phyloP scores from a whole-genome alignment of 192 early-diverging fungal genomes.

The Cladochytrium replicatum region DNA sequence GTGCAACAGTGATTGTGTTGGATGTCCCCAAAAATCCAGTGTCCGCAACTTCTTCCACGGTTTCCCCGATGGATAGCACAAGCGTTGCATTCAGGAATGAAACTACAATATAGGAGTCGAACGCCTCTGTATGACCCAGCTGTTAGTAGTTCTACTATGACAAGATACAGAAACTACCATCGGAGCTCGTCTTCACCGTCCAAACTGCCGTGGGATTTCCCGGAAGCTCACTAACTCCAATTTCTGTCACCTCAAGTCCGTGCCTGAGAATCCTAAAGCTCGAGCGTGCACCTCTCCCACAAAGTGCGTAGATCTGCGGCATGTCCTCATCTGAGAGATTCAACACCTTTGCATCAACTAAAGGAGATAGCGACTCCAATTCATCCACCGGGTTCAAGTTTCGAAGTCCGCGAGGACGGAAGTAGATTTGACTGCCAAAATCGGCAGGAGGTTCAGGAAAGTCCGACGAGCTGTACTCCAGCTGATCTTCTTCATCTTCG shows the following conservation, averaged over 20 bases:
- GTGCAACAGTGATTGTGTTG: conserved; percentile 75
- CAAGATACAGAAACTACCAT: conserved; percentile 8
- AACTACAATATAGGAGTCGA: conserved; percentile 82
- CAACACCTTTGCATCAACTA: conserved; percentile 75
- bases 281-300: conserved; percentile 70
- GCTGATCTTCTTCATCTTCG: conserved; percentile 72
- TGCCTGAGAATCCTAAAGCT: conserved; percentile 83
- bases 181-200: conserved; percentile 40
- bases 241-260: conserved; percentile 84
- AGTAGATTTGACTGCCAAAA: conserved; percentile 39
- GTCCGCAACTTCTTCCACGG: conserved; percentile 84
- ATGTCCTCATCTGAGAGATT: conserved; percentile 86
- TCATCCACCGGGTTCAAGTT: conserved; percentile 90
- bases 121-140: conserved; percentile 29
- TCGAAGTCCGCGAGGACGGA: conserved; percentile 65
- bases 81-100: conserved; percentile 89
- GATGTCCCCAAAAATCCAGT: conserved; percentile 76
- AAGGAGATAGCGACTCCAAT: conserved; percentile 67
- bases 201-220: conserved; percentile 90
- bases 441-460: conserved; percentile 52
- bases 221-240: conserved; percentile 87
- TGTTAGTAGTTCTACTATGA: background rate
- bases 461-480: conserved; percentile 62
- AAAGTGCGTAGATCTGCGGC: conserved; percentile 86
- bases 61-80: conserved; percentile 85